A percentile compares a stretch with the other conserved stretches of the same genome.
phyloP scores from a whole-genome alignment of 1,284 basidiomycete genomes.

The Cutaneotrichosporon daszewskae region DNA sequence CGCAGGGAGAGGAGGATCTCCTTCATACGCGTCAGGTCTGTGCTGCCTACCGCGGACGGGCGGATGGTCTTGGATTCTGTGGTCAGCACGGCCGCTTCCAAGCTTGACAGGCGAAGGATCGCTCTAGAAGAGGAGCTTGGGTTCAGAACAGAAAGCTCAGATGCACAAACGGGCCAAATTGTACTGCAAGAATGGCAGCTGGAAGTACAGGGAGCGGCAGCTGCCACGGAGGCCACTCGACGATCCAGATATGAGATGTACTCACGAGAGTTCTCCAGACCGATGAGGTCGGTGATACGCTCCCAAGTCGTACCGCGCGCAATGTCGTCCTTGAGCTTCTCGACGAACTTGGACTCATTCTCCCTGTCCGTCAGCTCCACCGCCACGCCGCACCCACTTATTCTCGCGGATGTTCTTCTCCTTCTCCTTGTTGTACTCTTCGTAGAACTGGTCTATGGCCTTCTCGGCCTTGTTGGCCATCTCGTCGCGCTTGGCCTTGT shows the following conservation, averaged over 20 bases:
- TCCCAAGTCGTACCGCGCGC: slow-evolving; percentile 94
- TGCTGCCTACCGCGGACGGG: slow-evolving; percentile 76
- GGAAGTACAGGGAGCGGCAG: no score
- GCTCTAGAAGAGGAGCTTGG: no score
- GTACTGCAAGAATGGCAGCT: no score
- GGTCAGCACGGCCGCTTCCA: no score
- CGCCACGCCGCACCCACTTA: slow-evolving; percentile 61
- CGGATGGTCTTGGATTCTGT: slow-evolving; percentile 85
- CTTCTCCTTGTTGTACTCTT: slow-evolving; percentile 86
- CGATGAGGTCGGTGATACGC: slow-evolving; percentile 78
- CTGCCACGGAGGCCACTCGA: no score
- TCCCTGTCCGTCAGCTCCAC: slow-evolving; percentile 56
- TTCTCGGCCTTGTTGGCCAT: slow-evolving; percentile 83
- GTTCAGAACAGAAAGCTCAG: no score
- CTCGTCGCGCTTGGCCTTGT: slow-evolving; percentile 74
- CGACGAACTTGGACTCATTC: slow-evolving; percentile 75
- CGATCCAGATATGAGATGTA: no score
- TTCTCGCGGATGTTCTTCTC: slow-evolving; percentile 90
- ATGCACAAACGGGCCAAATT: no score
- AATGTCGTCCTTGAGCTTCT: slow-evolving; percentile 66
- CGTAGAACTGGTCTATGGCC: slow-evolving; percentile 93
- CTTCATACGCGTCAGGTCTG: slow-evolving; percentile 83
- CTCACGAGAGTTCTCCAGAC: slow-evolving; percentile 81
- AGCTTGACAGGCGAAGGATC: no score
- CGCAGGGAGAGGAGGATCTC: slow-evolving; percentile 79